These are phyloP conservation scores for Strigomonas galati DNA, from an alignment of 208 protist genomes.

Conservation along the genomic window DNA sequence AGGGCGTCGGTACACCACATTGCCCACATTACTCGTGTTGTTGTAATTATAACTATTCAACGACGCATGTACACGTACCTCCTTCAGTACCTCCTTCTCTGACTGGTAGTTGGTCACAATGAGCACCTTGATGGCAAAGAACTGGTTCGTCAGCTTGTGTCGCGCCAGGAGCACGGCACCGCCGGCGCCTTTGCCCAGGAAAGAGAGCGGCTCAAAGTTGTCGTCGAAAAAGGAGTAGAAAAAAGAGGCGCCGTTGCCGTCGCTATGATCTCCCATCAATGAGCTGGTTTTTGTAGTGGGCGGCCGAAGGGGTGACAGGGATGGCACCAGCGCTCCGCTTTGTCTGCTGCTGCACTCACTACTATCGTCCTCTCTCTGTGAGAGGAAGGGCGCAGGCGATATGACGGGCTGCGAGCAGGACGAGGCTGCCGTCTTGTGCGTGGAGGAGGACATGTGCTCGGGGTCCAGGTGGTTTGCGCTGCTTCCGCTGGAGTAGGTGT, in stretches of 20 bases:
- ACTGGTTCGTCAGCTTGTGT: slow-evolving; percentile 69
- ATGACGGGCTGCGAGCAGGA: background rate
- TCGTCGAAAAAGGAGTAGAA: slow-evolving; percentile 83
- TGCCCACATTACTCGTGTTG: background rate
- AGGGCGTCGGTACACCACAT: background rate
- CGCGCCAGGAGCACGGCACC: slow-evolving; percentile 73
- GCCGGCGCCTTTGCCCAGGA: slow-evolving; percentile 68
- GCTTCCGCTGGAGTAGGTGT: background rate
- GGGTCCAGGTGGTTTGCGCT: background rate
- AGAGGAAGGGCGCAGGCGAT: background rate
- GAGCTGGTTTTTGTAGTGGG: no score
- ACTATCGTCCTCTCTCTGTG: background rate
- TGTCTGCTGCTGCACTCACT: background rate
- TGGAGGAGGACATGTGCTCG: background rate
- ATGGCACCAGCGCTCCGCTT: background rate
- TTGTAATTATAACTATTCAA: slow-evolving; percentile 27
- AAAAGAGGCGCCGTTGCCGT: background rate
- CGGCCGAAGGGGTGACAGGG: background rate
- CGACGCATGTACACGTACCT: slow-evolving; percentile 70
- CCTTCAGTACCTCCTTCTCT: slow-evolving; percentile 61
- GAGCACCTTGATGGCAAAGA: slow-evolving; percentile 88
- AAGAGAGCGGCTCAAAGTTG: slow-evolving; percentile 68
- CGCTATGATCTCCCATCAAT: background rate
- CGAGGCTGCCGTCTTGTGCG: background rate
- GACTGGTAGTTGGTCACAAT: slow-evolving; percentile 59